Conservation (phyloP, 78 protist species). For the Dictyostelium brefeldianum region DNA sequence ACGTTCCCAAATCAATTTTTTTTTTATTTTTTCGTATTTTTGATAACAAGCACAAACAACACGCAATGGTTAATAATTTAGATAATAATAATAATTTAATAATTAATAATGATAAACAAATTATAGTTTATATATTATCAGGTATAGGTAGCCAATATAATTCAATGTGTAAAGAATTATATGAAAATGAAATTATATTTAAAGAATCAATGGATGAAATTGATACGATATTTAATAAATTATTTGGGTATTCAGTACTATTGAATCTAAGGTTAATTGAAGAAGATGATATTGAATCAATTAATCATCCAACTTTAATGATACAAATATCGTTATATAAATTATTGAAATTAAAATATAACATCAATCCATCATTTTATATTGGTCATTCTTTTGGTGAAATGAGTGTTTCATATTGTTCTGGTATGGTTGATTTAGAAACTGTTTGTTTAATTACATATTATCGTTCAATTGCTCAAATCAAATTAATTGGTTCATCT, state of each 20-base stretch:
- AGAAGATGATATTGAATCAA: not conserved
- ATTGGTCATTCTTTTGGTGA: slow-evolving; percentile 33
- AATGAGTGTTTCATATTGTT: too few relatives aligned
- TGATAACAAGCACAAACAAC: too few relatives aligned
- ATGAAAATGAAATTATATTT: not conserved
- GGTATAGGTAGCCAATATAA: slow-evolving; percentile 52
- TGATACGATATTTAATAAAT: not conserved
- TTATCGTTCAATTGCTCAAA: too few relatives aligned
- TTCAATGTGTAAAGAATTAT: slow-evolving; percentile 16
- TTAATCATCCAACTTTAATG: slow-evolving; percentile 40
- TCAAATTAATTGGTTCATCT: too few relatives aligned
- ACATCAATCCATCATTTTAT: slow-evolving; percentile 44
- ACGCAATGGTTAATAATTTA: too few relatives aligned
- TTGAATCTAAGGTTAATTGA: not conserved
- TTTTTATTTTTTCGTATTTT: too few relatives aligned
- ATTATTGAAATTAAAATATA: slow-evolving; percentile 14
- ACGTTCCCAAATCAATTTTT: too few relatives aligned
- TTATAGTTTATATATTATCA: slow-evolving; percentile 8
- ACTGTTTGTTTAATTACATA: too few relatives aligned
- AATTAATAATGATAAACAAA: not conserved
- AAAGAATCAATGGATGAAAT: not conserved
- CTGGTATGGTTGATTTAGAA: too few relatives aligned
- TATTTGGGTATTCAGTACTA: slow-evolving; percentile 12
- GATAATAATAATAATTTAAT: too few relatives aligned
- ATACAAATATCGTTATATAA: slow-evolving; percentile 42